Conservation (phyloP, 208 protist genomes). For the Wallacemonas sp. region DNA sequence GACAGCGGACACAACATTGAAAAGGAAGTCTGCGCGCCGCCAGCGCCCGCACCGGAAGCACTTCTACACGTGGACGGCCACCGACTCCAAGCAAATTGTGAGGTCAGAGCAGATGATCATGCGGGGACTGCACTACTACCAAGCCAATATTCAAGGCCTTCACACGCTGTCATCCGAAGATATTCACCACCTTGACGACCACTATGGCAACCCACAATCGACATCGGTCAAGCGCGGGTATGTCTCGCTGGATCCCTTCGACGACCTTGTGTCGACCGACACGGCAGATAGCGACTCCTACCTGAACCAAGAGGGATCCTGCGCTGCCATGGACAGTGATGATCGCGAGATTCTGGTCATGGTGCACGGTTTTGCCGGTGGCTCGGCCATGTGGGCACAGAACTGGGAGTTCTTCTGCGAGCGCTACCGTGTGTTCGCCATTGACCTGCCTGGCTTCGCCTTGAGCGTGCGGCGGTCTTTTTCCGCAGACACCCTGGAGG, state of each 20-base stretch:
- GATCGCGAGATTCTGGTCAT: constrained; percentile 42
- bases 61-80: constrained; percentile 43
- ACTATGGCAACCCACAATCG: background rate
- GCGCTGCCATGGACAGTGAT: background rate
- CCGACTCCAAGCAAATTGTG: constrained; percentile 33
- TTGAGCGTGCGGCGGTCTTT: constrained; percentile 39
- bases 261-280: constrained; percentile 3
- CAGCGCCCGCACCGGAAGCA: constrained; percentile 29
- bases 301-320: too few relatives aligned
- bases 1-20: too few relatives aligned
- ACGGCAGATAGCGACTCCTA: background rate
- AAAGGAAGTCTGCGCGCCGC: too few relatives aligned
- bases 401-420: constrained; percentile 57
- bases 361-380: constrained; percentile 72
- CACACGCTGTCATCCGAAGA: constrained; percentile 65
- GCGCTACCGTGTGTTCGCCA: constrained; percentile 48
- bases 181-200: constrained; percentile 25
- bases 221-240: constrained; percentile 1
- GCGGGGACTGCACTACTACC: constrained; percentile 29
- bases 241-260: constrained; percentile 11
- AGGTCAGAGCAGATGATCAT: constrained; percentile 34
- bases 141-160: constrained; percentile 28
- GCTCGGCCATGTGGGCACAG: constrained; percentile 60
- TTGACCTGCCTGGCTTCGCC: constrained; percentile 67
- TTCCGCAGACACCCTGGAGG: constrained; percentile 26